Percentiles rank a stretch among this genome's conserved stretches.
phyloP scores from a whole-genome alignment of 192 early-diverging fungal species.

The Backusella tarrabulga region DNA sequence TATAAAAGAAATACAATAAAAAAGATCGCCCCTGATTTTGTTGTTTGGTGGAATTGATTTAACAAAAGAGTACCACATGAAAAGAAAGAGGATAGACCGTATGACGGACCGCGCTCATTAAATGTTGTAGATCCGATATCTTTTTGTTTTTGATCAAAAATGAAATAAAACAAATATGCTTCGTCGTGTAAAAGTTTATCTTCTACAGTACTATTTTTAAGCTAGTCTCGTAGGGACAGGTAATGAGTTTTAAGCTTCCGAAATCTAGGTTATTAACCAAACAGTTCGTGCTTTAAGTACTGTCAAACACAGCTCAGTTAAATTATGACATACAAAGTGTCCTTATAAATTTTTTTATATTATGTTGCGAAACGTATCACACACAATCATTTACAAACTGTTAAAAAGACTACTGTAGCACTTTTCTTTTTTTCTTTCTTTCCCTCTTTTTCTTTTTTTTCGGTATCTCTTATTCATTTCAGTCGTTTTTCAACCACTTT shows the following conservation, averaged over 20 bases:
- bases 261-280: not conserved
- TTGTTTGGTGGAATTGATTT: not conserved
- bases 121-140: slow-evolving; percentile 5
- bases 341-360: not conserved
- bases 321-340: not conserved
- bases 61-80: not conserved
- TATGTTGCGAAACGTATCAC: slow-evolving; percentile 4
- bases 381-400: not conserved
- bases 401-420: not conserved
- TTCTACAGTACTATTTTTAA: not conserved
- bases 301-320: slow-evolving; percentile 4
- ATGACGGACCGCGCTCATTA: not conserved
- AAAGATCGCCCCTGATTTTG: not conserved
- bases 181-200: not conserved
- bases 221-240: not conserved
- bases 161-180: not conserved
- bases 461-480: not conserved
- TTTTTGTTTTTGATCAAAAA: not conserved
- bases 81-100: not conserved
- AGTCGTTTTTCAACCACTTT: not conserved
- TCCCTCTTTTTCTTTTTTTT: slow-evolving; percentile 4
- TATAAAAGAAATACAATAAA: not conserved
- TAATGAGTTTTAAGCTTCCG: slow-evolving; percentile 3
- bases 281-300: not conserved
- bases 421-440: slow-evolving; percentile 1